phyloP scores from a whole-genome alignment of 2,329 filamentous ascomycete genomes.

The Zymoseptoria crescenta region DNA sequence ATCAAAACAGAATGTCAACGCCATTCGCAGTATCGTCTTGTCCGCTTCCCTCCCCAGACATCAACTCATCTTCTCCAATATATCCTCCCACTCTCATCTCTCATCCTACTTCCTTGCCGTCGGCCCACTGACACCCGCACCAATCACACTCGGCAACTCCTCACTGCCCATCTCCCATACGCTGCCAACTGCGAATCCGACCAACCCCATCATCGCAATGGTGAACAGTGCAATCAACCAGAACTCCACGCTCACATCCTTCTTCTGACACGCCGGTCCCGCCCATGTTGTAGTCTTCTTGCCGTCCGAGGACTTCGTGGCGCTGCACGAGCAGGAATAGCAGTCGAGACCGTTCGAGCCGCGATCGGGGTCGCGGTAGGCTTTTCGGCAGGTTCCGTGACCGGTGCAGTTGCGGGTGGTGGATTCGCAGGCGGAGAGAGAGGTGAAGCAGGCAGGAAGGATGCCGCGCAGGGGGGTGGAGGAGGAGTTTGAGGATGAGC shows the following conservation, averaged over 20 bases:
- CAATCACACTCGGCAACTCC: constrained; percentile 86
- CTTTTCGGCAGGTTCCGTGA: constrained; percentile 68
- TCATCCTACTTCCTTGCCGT: constrained; percentile 43
- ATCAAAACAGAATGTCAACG: too few species aligned
- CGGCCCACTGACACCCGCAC: constrained; percentile 77
- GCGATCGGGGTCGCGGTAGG: constrained; percentile 47
- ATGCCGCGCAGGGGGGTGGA: constrained; percentile 39
- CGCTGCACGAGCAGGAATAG: constrained; percentile 70
- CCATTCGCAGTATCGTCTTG: too few species aligned
- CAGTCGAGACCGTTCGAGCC: constrained; percentile 46
- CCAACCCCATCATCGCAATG: constrained; percentile 58
- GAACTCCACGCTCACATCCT: constrained; percentile 81
- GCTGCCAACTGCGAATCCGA: constrained; percentile 66
- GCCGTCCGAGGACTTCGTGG: constrained; percentile 47
- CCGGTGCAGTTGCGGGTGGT: constrained; percentile 73
- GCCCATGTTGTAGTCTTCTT: constrained; percentile 68
- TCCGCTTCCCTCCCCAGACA: too few species aligned
- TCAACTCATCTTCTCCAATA: background rate
- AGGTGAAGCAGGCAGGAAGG: constrained; percentile 68
- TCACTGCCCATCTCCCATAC: constrained; percentile 78
- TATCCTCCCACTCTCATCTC: background rate
- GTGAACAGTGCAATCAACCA: constrained; percentile 75
- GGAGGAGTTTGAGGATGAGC: constrained; percentile 29
- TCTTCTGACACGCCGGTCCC: constrained; percentile 81
- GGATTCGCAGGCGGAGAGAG: constrained; percentile 58